Percentiles rank a stretch among this genome's conserved stretches.
phyloP scores from a whole-genome alignment of 1,139 yeast species.

The Yamadazyma spencermartinsiae region DNA sequence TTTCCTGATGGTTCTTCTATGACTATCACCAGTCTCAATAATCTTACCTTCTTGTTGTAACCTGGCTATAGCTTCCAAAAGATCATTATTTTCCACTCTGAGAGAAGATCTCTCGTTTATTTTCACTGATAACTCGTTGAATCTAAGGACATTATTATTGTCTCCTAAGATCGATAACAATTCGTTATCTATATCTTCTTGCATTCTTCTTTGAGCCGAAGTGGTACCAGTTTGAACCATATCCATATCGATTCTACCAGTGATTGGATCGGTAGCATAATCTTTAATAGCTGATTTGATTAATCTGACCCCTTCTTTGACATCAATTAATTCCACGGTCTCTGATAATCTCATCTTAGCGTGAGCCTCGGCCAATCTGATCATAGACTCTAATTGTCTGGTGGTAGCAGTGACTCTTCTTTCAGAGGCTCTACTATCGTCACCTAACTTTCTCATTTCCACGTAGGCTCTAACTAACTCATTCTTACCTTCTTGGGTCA shows the following conservation, averaged over 20 bases:
- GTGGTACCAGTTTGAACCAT: slow-evolving; percentile 96
- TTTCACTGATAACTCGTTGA: slow-evolving; percentile 59
- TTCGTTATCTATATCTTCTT: slow-evolving; percentile 70
- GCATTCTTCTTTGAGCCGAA: slow-evolving; percentile 77
- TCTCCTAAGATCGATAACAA: slow-evolving; percentile 51
- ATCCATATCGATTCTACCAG: slow-evolving; percentile 97
- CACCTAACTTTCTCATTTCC: slow-evolving; percentile 92
- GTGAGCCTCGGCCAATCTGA: slow-evolving; percentile 92
- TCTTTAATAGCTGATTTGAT: slow-evolving; percentile 94
- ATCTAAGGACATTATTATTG: slow-evolving; percentile 48
- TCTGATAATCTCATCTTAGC: slow-evolving; percentile 89
- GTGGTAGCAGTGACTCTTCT: slow-evolving; percentile 97
- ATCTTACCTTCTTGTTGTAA: slow-evolving; percentile 77
- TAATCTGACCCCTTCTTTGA: slow-evolving; percentile 89
- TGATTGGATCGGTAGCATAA: slow-evolving; percentile 95
- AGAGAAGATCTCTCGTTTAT: slow-evolving; percentile 71
- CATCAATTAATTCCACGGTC: slow-evolving; percentile 75
- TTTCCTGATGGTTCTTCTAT: slow-evolving; percentile 63
- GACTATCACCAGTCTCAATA: slow-evolving; percentile 71
- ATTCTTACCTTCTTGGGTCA: slow-evolving; percentile 77
- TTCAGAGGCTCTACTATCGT: slow-evolving; percentile 82
- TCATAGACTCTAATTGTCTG: slow-evolving; percentile 94
- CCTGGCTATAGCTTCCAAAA: slow-evolving; percentile 66
- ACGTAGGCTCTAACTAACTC: slow-evolving; percentile 91
- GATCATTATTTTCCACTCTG: slow-evolving; percentile 69